phyloP scores from a whole-genome alignment of 345 rosid species.

The Euclidium syriacum region DNA sequence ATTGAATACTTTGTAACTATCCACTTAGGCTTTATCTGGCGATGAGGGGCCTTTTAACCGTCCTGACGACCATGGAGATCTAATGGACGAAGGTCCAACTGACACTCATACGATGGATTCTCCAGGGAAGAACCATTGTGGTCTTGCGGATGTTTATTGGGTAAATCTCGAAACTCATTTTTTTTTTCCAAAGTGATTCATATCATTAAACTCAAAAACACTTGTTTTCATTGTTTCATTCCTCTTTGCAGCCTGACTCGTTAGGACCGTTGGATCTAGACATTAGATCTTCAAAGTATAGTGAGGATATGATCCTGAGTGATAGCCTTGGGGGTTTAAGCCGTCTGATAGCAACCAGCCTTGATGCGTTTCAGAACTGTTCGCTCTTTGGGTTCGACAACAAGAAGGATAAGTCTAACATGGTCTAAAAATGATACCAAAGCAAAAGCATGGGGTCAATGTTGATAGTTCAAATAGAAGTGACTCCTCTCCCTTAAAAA shows the following conservation, averaged over 20 bases:
- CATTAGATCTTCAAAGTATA: conserved; percentile 59
- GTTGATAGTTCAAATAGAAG: conserved; percentile 24
- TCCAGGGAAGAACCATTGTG: conserved; percentile 46
- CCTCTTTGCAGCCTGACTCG: conserved; percentile 73
- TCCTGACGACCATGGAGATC: conserved; percentile 36
- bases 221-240: conserved; percentile 1
- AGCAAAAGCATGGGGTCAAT: conserved; percentile 22
- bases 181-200: neutral
- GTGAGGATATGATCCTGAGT: conserved; percentile 59
- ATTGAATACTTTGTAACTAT: neutral
- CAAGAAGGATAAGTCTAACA: conserved; percentile 62
- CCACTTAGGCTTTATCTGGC: conserved; percentile 40
- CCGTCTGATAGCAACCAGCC: conserved; percentile 87
- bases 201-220: neutral
- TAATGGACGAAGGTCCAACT: conserved; percentile 38
- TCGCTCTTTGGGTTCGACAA: conserved; percentile 57
- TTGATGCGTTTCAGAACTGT: conserved; percentile 89
- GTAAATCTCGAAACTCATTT: conserved; percentile 30
- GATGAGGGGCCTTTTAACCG: conserved; percentile 30
- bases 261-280: conserved; percentile 81
- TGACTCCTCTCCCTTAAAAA: conserved; percentile 14
- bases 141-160: conserved; percentile 76
- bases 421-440: conserved; percentile 45
- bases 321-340: conserved; percentile 85
- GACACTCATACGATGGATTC: conserved; percentile 38